A percentile compares a stretch with the other conserved stretches of the same genome.
Evolutionary conservation across 805 yeast species (phyloP).

Genomic region (Clavispora santaluciae): DNA sequence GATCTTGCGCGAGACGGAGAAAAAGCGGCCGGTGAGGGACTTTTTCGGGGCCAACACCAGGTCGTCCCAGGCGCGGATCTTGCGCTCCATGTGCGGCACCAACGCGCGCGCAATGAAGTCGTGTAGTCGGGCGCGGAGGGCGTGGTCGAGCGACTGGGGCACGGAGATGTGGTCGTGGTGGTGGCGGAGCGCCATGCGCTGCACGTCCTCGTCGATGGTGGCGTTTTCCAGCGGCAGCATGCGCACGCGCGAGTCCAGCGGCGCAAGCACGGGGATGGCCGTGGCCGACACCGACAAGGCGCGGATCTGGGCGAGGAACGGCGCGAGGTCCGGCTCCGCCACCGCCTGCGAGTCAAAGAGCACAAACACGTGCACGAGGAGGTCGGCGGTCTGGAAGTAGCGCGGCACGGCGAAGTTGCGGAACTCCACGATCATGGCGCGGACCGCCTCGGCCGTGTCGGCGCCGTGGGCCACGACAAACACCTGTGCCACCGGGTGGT

Average conservation of each 20-base stretch:
- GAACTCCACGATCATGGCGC: constrained; percentile 48
- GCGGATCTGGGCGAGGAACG: constrained; percentile 25
- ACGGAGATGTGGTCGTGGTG: constrained; percentile 16
- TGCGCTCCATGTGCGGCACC: constrained; percentile 81
- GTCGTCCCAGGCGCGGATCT: constrained; percentile 82
- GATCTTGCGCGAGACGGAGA: constrained; percentile 60
- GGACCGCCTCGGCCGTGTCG: constrained; percentile 53
- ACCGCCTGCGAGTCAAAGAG: constrained; percentile 22
- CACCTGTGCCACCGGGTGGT: constrained; percentile 79
- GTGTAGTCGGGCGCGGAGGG: constrained; percentile 34
- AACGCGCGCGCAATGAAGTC: constrained; percentile 48
- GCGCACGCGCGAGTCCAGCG: not conserved
- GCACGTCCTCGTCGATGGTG: constrained; percentile 48
- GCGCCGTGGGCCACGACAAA: constrained; percentile 53
- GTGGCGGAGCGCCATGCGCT: constrained; percentile 26
- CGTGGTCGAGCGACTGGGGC: constrained; percentile 36
- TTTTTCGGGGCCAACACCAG: constrained; percentile 70
- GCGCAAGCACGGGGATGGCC: constrained; percentile 11
- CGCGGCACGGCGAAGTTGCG: constrained; percentile 52
- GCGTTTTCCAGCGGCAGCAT: constrained; percentile 27
- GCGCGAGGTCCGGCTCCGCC: constrained; percentile 28
- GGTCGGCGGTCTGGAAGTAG: constrained; percentile 61
- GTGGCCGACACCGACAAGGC: constrained; percentile 26
- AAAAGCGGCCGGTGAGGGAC: constrained; percentile 69
- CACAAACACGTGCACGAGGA: constrained; percentile 42